Evolutionary conservation across 371 early-diverging fungal genomes (phyloP).

Genomic region (Blastocladiella emersonii): DNA sequence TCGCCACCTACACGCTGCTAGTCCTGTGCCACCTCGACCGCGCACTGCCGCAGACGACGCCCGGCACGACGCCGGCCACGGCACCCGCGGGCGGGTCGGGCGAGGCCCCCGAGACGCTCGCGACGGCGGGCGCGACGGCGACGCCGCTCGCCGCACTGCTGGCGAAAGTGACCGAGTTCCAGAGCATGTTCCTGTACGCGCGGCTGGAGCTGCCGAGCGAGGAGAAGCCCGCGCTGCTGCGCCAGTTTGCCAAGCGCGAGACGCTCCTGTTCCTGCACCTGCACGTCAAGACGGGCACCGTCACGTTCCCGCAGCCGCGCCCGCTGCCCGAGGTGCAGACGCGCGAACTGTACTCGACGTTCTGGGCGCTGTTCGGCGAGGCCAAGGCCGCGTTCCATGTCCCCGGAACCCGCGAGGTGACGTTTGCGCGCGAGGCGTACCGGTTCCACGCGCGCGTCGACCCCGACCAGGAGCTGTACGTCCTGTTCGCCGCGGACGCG

Average conservation of each 20-base stretch:
- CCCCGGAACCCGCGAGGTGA: slow-evolving; percentile 6
- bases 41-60: no score
- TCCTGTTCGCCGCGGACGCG: not conserved
- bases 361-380: slow-evolving; percentile 8
- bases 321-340: slow-evolving; percentile 14
- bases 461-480: not conserved
- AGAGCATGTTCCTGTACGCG: slow-evolving; percentile 23
- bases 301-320: slow-evolving; percentile 33
- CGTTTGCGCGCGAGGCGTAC: slow-evolving; percentile 3
- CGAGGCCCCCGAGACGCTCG: not conserved
- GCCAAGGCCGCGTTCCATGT: slow-evolving; percentile 2
- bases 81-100: not conserved
- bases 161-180: slow-evolving; percentile 24
- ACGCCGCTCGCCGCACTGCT: slow-evolving; percentile 17
- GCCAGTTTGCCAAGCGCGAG: slow-evolving; percentile 40
- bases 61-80: no score
- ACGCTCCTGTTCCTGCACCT: slow-evolving; percentile 35
- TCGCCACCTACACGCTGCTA: slow-evolving; percentile 23
- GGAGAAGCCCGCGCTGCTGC: slow-evolving; percentile 34
- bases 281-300: slow-evolving; percentile 34
- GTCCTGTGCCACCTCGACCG: slow-evolving; percentile 27
- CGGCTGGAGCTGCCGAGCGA: slow-evolving; percentile 29
- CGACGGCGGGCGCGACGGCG: not conserved
- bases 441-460: slow-evolving; percentile 6
- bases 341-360: slow-evolving; percentile 5